These are phyloP conservation scores for Euptelea pleiosperma DNA, from an alignment of 164 flowering plant genomes.

Conservation along the genomic window DNA sequence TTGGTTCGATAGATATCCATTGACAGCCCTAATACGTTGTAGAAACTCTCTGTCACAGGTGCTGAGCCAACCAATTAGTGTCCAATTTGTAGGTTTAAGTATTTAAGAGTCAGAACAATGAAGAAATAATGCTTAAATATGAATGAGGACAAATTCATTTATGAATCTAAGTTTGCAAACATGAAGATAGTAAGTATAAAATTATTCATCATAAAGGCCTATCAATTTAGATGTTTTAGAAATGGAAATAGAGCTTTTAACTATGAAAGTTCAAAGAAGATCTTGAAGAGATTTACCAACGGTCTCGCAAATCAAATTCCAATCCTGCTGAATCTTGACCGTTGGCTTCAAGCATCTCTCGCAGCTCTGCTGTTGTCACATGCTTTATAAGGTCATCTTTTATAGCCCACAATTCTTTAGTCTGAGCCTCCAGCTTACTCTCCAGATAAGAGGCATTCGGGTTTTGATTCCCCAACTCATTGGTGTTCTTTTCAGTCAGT, in stretches of 20 bases:
- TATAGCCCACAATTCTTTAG: constrained; percentile 67
- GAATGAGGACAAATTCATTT: not conserved
- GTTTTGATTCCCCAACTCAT: constrained; percentile 18
- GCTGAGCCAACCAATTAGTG: too few relatives aligned
- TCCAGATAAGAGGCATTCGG: constrained; percentile 32
- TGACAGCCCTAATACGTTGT: too few relatives aligned
- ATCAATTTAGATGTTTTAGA: too few relatives aligned
- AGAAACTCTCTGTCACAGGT: too few relatives aligned
- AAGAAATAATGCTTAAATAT: too few relatives aligned
- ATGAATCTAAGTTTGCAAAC: not conserved
- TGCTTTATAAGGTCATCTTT: constrained; percentile 84
- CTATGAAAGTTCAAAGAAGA: not conserved
- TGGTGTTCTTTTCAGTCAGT: constrained; percentile 14
- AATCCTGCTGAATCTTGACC: constrained; percentile 77
- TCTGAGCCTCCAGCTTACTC: constrained; percentile 59
- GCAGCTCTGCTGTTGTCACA: constrained; percentile 70
- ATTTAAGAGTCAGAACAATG: too few relatives aligned
- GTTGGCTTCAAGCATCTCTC: constrained; percentile 89
- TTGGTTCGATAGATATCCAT: too few relatives aligned
- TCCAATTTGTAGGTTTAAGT: not conserved
- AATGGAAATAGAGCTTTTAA: too few relatives aligned
- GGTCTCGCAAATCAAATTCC: constrained; percentile 83
- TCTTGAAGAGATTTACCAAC: constrained; percentile 52
- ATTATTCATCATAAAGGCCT: not conserved
- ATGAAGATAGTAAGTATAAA: not conserved